These are phyloP conservation scores for Verbena officinalis DNA, from an alignment of 257 asterid species.

Conservation along the genomic window DNA sequence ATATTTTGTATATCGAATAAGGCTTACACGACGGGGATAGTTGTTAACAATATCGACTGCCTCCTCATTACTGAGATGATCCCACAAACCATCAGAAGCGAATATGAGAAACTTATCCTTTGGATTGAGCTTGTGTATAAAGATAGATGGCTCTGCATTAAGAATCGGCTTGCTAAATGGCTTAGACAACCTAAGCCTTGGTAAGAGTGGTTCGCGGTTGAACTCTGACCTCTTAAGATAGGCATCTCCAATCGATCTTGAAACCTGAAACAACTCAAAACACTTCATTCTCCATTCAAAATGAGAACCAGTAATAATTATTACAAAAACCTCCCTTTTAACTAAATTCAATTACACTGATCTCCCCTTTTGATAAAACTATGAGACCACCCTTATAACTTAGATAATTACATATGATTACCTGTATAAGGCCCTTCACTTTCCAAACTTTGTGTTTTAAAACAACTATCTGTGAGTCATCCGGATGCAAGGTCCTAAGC, in stretches of 20 bases:
- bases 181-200: conserved; percentile 66
- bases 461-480: conserved; percentile 82
- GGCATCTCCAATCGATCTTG: conserved; percentile 94
- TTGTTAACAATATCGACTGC: conserved; percentile 80
- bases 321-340: no score
- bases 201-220: conserved; percentile 71
- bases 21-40: conserved; percentile 65
- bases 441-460: conserved; percentile 94
- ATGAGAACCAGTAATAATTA: not conserved
- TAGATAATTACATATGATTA: conserved; percentile 13
- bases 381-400: no score
- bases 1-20: not conserved
- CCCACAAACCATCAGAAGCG: conserved; percentile 98
- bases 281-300: no score
- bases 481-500: conserved; percentile 69
- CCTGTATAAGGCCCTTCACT: conserved; percentile 96
- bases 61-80: conserved; percentile 92
- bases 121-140: conserved; percentile 57
- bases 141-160: conserved; percentile 78
- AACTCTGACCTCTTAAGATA: conserved; percentile 86
- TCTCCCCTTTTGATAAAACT: no score
- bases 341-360: no score
- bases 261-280: conserved; percentile 69
- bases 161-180: conserved; percentile 75
- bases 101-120: conserved; percentile 77